phyloP scores from a whole-genome alignment of 768 basidiomycete species.

The Coprinopsis sp. region DNA sequence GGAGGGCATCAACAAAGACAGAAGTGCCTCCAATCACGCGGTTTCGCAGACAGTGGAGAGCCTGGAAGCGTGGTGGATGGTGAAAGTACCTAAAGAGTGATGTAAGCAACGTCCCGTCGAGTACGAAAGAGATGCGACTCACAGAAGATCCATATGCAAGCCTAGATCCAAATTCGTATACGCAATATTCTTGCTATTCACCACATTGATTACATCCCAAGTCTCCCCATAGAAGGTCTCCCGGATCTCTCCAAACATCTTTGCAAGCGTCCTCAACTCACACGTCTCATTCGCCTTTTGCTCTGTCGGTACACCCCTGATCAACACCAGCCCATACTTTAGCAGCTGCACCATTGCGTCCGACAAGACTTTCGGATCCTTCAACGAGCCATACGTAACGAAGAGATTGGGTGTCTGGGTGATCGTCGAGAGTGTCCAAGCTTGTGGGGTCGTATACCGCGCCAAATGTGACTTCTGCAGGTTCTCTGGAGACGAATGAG shows the following conservation, averaged over 20 bases:
- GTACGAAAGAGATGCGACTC: constrained; percentile 27
- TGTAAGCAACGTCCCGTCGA: background rate
- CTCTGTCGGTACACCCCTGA: constrained; percentile 61
- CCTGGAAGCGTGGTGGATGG: constrained; percentile 86
- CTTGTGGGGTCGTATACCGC: constrained; percentile 29
- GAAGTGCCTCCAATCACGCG: constrained; percentile 80
- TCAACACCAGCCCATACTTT: constrained; percentile 69
- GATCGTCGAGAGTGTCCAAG: constrained; percentile 46
- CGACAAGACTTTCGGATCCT: constrained; percentile 41
- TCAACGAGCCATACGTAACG: constrained; percentile 50
- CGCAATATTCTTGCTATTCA: constrained; percentile 83
- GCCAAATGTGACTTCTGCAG: constrained; percentile 38
- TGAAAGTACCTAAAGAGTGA: constrained; percentile 69
- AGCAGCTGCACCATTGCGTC: constrained; percentile 64
- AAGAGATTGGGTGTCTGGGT: constrained; percentile 40
- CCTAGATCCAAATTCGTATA: constrained; percentile 90
- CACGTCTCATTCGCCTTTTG: constrained; percentile 59
- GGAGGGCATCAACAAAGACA: constrained; percentile 78
- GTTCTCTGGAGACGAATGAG: constrained; percentile 36
- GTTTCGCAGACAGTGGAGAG: constrained; percentile 87
- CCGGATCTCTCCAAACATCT: constrained; percentile 69
- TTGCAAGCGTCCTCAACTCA: constrained; percentile 62
- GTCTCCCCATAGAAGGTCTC: constrained; percentile 85
- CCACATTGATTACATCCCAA: constrained; percentile 82
- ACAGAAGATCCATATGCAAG: constrained; percentile 91